These are phyloP conservation scores for Lolium multiflorum DNA, from an alignment of 176 grass and related monocot genomes.

Conservation along the genomic window DNA sequence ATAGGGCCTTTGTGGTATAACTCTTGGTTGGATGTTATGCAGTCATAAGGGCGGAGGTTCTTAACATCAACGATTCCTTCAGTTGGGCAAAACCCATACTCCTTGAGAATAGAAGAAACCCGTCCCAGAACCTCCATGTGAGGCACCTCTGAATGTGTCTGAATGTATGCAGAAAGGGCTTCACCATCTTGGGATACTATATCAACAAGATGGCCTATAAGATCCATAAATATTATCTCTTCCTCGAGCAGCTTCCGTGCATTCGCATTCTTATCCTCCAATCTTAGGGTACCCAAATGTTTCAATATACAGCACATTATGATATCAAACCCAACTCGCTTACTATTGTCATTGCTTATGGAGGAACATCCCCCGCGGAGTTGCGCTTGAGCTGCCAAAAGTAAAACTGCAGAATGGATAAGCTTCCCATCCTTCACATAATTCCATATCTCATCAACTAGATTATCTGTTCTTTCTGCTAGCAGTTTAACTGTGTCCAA, in stretches of 20 bases:
- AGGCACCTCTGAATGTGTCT: conserved; percentile 5
- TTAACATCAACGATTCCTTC: background rate
- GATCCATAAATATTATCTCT: background rate
- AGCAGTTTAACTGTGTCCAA: conserved; percentile 7
- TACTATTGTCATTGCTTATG: background rate
- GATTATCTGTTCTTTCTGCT: conserved; percentile 11
- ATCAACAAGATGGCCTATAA: background rate
- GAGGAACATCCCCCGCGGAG: background rate
- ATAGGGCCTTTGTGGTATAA: background rate
- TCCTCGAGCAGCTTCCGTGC: background rate
- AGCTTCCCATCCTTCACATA: background rate
- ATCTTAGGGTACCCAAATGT: background rate
- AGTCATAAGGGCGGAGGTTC: conserved; percentile 22
- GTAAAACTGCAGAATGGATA: conserved; percentile 6
- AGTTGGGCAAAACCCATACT: conserved; percentile 8
- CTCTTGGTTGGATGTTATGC: background rate
- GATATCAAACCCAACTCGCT: conserved; percentile 1
- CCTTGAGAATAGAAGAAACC: conserved; percentile 23
- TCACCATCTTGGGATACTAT: conserved; percentile 7
- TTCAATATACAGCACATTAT: background rate
- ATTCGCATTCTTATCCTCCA: background rate
- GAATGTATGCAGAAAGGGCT: background rate
- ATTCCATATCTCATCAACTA: conserved; percentile 20
- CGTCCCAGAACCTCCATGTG: background rate
- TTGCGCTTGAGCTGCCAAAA: conserved; percentile 14